These are phyloP conservation scores for Cladophialophora bantiana DNA, from an alignment of 2,329 filamentous ascomycete genomes.

Conservation along the genomic window DNA sequence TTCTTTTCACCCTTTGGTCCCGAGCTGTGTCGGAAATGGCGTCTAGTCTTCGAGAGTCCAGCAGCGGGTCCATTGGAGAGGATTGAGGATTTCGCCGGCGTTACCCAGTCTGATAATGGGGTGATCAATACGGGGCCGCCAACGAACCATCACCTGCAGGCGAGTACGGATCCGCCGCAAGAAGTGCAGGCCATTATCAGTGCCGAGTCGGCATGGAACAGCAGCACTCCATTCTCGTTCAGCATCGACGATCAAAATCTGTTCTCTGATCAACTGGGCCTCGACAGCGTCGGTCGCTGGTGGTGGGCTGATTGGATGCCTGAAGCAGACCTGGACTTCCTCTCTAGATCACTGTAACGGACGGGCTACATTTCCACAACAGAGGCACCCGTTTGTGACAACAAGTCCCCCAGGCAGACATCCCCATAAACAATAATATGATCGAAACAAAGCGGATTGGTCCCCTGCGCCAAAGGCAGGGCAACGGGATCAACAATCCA, in stretches of 20 bases:
- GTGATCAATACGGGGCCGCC: neutral
- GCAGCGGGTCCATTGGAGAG: neutral
- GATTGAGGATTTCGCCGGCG: neutral
- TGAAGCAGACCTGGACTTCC: constrained; percentile 18
- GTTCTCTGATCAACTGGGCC: constrained; percentile 11
- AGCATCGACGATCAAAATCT: constrained; percentile 7
- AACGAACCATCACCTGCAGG: neutral
- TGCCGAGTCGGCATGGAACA: neutral
- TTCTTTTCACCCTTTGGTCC: constrained; percentile 23
- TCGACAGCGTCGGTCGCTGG: constrained; percentile 26
- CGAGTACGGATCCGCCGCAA: neutral
- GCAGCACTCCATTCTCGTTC: neutral
- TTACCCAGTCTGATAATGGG: neutral
- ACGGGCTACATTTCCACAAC: too few relatives aligned
- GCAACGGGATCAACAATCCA: too few relatives aligned
- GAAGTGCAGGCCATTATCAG: neutral
- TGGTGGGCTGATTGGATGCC: constrained; percentile 28
- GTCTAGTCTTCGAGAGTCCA: constrained; percentile 1
- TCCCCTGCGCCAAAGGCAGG: too few relatives aligned
- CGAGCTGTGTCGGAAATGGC: constrained; percentile 23
- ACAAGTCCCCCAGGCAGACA: too few relatives aligned
- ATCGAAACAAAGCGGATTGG: too few relatives aligned
- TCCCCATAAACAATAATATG: too few relatives aligned
- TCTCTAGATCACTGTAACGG: constrained; percentile 8
- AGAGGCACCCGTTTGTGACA: too few relatives aligned